phyloP scores from a whole-genome alignment of 1,284 basidiomycete species.

The Pseudozyma hubeiensis region DNA sequence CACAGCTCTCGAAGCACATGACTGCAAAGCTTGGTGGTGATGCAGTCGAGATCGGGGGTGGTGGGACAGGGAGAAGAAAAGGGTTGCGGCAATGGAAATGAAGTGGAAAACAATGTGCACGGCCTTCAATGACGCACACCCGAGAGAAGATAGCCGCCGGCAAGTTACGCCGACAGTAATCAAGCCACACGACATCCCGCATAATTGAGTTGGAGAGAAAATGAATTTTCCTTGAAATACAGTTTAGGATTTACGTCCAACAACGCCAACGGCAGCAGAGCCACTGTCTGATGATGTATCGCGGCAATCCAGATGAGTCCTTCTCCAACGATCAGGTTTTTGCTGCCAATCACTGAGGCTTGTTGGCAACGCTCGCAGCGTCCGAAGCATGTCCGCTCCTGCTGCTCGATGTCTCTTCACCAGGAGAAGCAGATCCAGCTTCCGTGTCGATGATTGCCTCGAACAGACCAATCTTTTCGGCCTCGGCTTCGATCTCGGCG shows the following conservation, averaged over 20 bases:
- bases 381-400: conserved; percentile 2
- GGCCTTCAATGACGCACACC: background rate
- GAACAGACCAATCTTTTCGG: conserved; percentile 44
- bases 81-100: too few relatives aligned
- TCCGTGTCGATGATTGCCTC: conserved; percentile 11
- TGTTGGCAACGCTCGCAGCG: conserved; percentile 1
- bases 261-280: conserved; percentile 4
- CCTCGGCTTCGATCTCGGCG: conserved; percentile 50
- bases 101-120: too few relatives aligned
- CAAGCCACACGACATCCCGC: too few relatives aligned
- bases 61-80: too few relatives aligned
- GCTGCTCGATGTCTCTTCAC: background rate
- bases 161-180: too few relatives aligned
- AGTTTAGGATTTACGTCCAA: conserved; percentile 3
- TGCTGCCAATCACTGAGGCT: background rate
- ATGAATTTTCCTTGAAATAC: background rate
- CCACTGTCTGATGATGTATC: background rate
- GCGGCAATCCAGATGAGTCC: background rate
- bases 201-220: too few relatives aligned
- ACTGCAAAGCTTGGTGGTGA: background rate
- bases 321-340: background rate
- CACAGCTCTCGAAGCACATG: conserved; percentile 19
- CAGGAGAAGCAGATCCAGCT: background rate
- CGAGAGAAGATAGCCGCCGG: too few relatives aligned
- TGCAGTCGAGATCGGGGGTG: background rate